Evolutionary conservation across 78 protist species (phyloP).

Genomic region (Dictyostelium purpureum): DNA sequence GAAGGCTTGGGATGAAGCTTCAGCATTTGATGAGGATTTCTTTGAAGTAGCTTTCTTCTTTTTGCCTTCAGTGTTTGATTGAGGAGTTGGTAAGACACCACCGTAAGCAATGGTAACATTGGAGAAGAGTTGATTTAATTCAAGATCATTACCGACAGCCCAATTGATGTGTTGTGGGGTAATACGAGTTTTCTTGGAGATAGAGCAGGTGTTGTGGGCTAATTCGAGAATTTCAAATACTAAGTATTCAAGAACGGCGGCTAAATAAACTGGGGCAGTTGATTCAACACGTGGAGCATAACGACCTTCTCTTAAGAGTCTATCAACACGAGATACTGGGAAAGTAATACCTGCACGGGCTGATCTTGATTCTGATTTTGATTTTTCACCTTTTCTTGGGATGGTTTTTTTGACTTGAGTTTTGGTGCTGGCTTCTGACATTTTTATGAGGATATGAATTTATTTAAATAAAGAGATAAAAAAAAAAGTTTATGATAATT

Average conservation of each 20-base stretch:
- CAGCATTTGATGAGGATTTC: not conserved
- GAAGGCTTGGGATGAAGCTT: constrained; percentile 42
- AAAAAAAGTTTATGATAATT: too few species aligned
- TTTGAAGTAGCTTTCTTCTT: constrained; percentile 12
- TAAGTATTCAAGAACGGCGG: constrained; percentile 98
- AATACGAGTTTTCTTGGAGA: constrained; percentile 94
- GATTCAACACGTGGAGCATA: constrained; percentile 85
- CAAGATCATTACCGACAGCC: constrained; percentile 97
- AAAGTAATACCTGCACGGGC: constrained; percentile 89
- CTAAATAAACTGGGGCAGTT: constrained; percentile 94
- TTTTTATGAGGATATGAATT: too few species aligned
- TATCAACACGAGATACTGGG: constrained; percentile 95
- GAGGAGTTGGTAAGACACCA: constrained; percentile 97
- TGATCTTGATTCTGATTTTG: constrained; percentile 61
- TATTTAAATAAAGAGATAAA: too few species aligned
- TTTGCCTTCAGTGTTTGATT: constrained; percentile 38
- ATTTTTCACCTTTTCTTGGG: not conserved
- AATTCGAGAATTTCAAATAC: constrained; percentile 97
- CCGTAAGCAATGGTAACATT: constrained; percentile 96
- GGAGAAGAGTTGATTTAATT: constrained; percentile 94
- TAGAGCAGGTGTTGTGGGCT: constrained; percentile 97
- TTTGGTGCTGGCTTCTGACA: too few species aligned
- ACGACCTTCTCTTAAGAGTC: constrained; percentile 85
- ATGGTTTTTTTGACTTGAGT: not conserved
- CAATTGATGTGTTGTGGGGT: constrained; percentile 96